Evolutionary conservation across 768 basidiomycete species (phyloP).

Genomic region (Rubroboletus pulcherrimus): DNA sequence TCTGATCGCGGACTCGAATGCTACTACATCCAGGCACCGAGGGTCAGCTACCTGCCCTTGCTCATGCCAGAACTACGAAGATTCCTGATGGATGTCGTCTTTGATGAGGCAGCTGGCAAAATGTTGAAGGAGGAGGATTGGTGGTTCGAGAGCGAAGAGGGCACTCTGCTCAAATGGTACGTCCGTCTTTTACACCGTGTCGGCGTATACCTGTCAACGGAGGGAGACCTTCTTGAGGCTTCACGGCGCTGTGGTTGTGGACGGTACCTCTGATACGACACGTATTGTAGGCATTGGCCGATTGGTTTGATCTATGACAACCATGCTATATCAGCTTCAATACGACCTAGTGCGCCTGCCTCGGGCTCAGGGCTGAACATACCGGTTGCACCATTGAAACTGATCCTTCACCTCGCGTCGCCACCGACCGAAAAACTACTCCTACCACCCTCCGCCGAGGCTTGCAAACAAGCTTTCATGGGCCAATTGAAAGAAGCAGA

Average conservation of each 20-base stretch:
- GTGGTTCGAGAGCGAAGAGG: slow-evolving; percentile 95
- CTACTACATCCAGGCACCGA: slow-evolving; percentile 87
- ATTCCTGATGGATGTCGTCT: slow-evolving; percentile 88
- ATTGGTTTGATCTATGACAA: slow-evolving; percentile 92
- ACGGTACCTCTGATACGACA: slow-evolving; percentile 7
- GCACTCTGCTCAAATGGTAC: slow-evolving; percentile 82
- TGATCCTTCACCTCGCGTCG: slow-evolving; percentile 82
- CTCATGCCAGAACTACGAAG: slow-evolving; percentile 84
- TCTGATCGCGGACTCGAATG: slow-evolving; percentile 86
- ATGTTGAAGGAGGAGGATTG: slow-evolving; percentile 83
- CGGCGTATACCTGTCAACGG: neutral
- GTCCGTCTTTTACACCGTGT: slow-evolving; percentile 22
- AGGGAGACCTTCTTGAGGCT: neutral
- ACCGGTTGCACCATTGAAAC: slow-evolving; percentile 56
- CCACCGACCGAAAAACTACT: slow-evolving; percentile 86
- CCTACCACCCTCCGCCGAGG: slow-evolving; percentile 72
- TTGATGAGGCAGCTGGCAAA: slow-evolving; percentile 80
- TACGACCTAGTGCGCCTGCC: slow-evolving; percentile 39
- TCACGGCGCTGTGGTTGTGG: neutral
- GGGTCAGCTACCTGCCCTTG: slow-evolving; percentile 91
- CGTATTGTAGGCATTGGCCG: slow-evolving; percentile 88
- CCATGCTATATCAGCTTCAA: slow-evolving; percentile 60
- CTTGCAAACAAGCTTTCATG: slow-evolving; percentile 93
- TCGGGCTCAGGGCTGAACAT: slow-evolving; percentile 39
- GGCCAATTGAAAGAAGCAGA: slow-evolving; percentile 96